phyloP scores from a whole-genome alignment of 2,329 filamentous ascomycete genomes.

The Aspergillus sp. region DNA sequence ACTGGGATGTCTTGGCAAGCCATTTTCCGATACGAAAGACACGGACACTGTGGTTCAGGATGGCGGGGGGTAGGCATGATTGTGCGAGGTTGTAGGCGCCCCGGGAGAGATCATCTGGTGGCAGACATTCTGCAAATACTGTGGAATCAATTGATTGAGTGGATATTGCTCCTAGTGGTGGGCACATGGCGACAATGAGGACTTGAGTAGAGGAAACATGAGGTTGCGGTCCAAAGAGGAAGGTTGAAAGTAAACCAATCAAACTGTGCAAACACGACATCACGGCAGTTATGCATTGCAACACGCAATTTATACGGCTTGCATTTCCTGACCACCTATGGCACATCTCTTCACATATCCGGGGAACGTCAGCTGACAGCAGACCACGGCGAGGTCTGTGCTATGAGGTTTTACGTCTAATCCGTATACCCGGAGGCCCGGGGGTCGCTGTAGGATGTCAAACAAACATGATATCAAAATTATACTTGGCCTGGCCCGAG shows the following conservation, averaged over 20 bases:
- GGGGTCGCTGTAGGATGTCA: no score
- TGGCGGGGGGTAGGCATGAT: conserved; percentile 13
- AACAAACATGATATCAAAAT: no score
- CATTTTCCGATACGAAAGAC: conserved; percentile 18
- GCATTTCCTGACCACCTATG: no score
- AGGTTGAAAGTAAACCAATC: not conserved
- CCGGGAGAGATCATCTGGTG: conserved; percentile 1
- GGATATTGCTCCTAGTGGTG: not conserved
- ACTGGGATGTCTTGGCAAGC: conserved; percentile 11
- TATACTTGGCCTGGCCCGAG: no score
- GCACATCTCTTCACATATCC: no score
- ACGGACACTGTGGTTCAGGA: conserved; percentile 22
- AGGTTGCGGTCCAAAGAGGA: not conserved
- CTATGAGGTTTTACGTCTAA: no score
- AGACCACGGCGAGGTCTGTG: no score
- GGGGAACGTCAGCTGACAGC: no score
- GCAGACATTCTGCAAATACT: not conserved
- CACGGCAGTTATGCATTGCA: no score
- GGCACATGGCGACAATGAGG: not conserved
- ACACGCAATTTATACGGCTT: no score
- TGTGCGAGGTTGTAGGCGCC: conserved; percentile 10
- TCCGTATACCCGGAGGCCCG: no score
- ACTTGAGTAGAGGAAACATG: not conserved
- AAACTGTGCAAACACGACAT: not conserved
- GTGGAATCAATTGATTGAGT: not conserved